Conservation (phyloP, 495 filamentous ascomycete genomes). For the Penicillium alfredii region DNA sequence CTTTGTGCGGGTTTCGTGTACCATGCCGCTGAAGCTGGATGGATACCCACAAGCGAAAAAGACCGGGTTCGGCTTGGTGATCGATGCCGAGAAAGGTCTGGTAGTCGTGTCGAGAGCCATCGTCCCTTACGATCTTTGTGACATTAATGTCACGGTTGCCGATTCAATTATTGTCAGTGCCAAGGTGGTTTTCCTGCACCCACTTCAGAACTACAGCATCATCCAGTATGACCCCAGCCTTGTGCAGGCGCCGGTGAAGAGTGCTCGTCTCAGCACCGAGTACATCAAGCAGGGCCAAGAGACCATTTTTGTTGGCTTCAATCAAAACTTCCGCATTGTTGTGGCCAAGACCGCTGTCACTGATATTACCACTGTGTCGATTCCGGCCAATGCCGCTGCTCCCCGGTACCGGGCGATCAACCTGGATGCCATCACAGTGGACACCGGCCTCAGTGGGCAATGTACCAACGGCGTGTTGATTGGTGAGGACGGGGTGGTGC, state of each 20-base stretch:
- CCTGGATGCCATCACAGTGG: conserved; percentile 94
- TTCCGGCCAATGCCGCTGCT: conserved; percentile 83
- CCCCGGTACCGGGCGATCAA: conserved; percentile 96
- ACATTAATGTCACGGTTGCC: conserved; percentile 90
- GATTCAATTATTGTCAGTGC: conserved; percentile 91
- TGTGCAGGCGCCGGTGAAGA: conserved; percentile 87
- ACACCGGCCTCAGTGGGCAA: conserved; percentile 82
- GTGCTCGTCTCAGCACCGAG: conserved; percentile 72
- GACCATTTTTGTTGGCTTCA: conserved; percentile 95
- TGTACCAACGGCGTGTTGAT: conserved; percentile 94
- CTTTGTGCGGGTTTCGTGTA: conserved; percentile 88
- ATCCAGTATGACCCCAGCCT: conserved; percentile 91
- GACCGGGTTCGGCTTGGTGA: conserved; percentile 90
- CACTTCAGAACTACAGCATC: conserved; percentile 95
- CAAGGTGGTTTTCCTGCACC: conserved; percentile 94
- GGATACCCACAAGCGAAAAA: conserved; percentile 90
- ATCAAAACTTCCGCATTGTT: conserved; percentile 88
- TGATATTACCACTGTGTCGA: conserved; percentile 95
- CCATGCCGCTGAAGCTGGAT: conserved; percentile 92
- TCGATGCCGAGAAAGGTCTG: conserved; percentile 91
- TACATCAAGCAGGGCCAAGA: conserved; percentile 83
- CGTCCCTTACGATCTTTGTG: conserved; percentile 92
- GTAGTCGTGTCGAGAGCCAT: conserved; percentile 90
- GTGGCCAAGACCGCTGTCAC: conserved; percentile 93
- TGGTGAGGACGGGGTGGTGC: conserved; percentile 81